Evolutionary conservation across 177 flowering plant genomes (phyloP), one percentile per base, ranked within the genome.

Genomic region (Telopea speciosissima): DNA sequence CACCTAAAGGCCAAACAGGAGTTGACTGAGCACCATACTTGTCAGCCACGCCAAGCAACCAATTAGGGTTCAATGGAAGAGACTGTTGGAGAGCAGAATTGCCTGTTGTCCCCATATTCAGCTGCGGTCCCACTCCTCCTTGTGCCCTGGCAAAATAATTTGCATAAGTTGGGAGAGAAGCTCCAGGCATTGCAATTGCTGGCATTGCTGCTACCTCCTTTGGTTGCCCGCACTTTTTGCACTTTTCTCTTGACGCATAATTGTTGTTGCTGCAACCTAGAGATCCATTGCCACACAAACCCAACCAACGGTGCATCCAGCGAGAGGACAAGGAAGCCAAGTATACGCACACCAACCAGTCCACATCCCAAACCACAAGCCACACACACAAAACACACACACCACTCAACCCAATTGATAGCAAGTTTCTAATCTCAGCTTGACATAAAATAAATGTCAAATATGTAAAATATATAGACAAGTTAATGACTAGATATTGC

Each of bases 261-360:
- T 93, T 93, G 97, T 91, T 91, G 94, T 93, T 91, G 89, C 92
- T 93, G 98, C 98, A 93, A 87, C 96, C 98, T 93, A 91, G 82
- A 83, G 86, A 72, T 81, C 86, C 93, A 85, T 81, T 83, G 80
- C 89, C 87, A 81, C 73, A 85, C 88, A 85, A 79, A 85, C 89
- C 80, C 90, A 86, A 83, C 88, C 87, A 88, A 83, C 63, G 80
- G 77, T 62, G 85, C 87, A 87, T 83, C 90, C 84, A 83, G 81
- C 83, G 75, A 81, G 85, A 78, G 58, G 82, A 78, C 79, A 88
- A 78, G 82, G 83, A 82, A 85, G 79, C 86, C 87, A 89, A 72
- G 88, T 69, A 87, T 78, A 88, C 90, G 87, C 98, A 91, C 97
- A 84, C 93, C 93, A 89, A 86, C 89, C 89, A 83, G 86, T 8